Base-by-base conservation (phyloP, 78 protist species). In the Tieghemostelium lacteum region DNA sequence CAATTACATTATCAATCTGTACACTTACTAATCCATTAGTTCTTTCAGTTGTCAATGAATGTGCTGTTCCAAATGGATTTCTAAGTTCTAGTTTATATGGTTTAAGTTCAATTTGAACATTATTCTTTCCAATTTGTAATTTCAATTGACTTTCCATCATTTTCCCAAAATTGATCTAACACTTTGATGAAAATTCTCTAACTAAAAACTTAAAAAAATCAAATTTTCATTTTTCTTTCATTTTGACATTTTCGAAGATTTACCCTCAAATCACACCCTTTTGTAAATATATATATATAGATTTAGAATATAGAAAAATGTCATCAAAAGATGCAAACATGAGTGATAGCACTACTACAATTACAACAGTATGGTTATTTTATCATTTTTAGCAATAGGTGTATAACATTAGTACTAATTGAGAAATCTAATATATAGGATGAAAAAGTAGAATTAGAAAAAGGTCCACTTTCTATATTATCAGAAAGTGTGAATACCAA, bases 391-490 rank as follows among this genome's bases (percentile, higher is more conserved):
- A n/a, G n/a, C n/a, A n/a, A n/a, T n/a, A n/a, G n/a, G n/a, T n/a
- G n/a, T n/a, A n/a, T n/a, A n/a, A n/a, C n/a, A n/a, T n/a, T n/a
- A n/a, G n/a, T 49, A 49, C 12, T 49, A 8, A 49, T 49, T 12
- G 24, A 49, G 24, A 49, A 8, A 16, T 16, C 24, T 12, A 49
- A 49, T 12, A 49, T 12, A 49, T 49, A 8, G 12, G 54, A 74
- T 24, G 97, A 98, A 40, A 83, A 95, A 86, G 97, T 96, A 34
- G 97, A 92, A 37, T 96, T 96, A 63, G 54, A 65, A n/a, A 74
- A 54, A 2, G 99, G 99, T 0, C 99, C 99, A 33, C 65, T 99
- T 37, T 97, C 99, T 0, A 92, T 99, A 17, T 94, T 99, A 22
- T 75, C 49, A 50, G 96, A 98, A 39, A 70, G 96, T 87, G 99